These are phyloP conservation scores for Paecilomyces dactylethromorphus DNA, from an alignment of 2,329 filamentous ascomycete genomes.

Conservation along the genomic window DNA sequence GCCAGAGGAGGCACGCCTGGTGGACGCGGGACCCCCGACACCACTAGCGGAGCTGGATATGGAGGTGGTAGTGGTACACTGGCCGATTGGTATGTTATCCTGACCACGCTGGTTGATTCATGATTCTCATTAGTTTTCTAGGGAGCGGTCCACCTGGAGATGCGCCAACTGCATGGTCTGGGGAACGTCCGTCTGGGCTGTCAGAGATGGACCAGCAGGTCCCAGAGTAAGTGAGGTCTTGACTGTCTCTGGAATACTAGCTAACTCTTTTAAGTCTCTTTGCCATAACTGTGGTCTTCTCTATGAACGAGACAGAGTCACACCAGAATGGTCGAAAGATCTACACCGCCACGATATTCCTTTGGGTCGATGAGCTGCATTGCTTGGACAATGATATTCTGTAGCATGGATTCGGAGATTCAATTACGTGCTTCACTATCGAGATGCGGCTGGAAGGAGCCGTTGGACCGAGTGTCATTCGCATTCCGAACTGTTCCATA, in stretches of 20 bases:
- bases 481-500: neutral
- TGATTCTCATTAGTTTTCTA: constrained; percentile 13
- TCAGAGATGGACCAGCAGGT: constrained; percentile 81
- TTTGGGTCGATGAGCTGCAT: constrained; percentile 22
- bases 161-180: constrained; percentile 83
- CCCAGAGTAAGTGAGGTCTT: constrained; percentile 58
- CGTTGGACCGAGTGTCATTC: neutral
- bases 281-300: constrained; percentile 90
- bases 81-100: constrained; percentile 49
- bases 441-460: neutral
- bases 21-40: constrained; percentile 73
- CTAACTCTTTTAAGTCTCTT: constrained; percentile 53
- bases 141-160: constrained; percentile 76
- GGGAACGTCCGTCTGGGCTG: constrained; percentile 89
- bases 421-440: neutral
- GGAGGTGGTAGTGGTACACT: constrained; percentile 59
- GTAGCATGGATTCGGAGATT: neutral
- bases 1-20: constrained; percentile 62
- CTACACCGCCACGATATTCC: constrained; percentile 51
- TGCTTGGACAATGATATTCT: neutral
- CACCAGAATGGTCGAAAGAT: constrained; percentile 70
- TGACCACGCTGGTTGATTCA: neutral
- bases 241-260: constrained; percentile 3
- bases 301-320: constrained; percentile 77
- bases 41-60: constrained; percentile 57